These are phyloP conservation scores for Epichloe gansuensis DNA, from an alignment of 2,329 filamentous ascomycete genomes.

Conservation along the genomic window DNA sequence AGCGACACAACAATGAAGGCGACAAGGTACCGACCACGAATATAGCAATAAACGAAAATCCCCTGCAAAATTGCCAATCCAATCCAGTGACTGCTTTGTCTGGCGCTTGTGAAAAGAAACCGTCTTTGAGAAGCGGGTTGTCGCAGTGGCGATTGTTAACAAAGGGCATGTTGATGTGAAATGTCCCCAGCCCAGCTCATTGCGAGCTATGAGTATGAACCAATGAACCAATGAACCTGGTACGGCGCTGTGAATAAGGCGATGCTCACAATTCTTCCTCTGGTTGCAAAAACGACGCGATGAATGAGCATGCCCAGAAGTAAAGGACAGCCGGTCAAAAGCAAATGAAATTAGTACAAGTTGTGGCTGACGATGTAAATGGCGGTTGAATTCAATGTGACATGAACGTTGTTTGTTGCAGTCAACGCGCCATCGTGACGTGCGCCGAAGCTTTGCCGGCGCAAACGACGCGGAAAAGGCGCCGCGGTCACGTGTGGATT, in stretches of 20 bases:
- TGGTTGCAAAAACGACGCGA: background rate
- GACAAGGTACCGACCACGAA: too few species aligned
- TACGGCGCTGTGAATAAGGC: background rate
- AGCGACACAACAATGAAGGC: background rate
- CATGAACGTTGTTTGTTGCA: background rate
- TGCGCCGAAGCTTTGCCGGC: slow-evolving; percentile 26
- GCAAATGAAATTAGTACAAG: background rate
- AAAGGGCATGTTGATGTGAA: slow-evolving; percentile 15
- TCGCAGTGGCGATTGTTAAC: slow-evolving; percentile 10
- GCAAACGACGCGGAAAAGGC: slow-evolving; percentile 11
- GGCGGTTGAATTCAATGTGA: background rate
- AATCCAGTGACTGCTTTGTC: background rate
- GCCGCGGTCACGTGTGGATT: slow-evolving; percentile 2
- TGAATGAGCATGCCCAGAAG: background rate
- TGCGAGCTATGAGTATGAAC: background rate
- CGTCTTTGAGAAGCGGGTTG: slow-evolving; percentile 6
- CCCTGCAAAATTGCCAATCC: background rate
- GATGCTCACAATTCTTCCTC: background rate
- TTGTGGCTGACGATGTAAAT: background rate
- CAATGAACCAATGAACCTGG: too few species aligned
- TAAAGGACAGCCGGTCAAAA: background rate
- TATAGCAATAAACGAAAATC: background rate
- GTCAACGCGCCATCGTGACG: slow-evolving; percentile 14
- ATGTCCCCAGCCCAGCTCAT: background rate
- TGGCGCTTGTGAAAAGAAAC: background rate